These are phyloP conservation scores for Elsinoe ampelina DNA, from an alignment of 2,329 filamentous ascomycete genomes.

Conservation along the genomic window DNA sequence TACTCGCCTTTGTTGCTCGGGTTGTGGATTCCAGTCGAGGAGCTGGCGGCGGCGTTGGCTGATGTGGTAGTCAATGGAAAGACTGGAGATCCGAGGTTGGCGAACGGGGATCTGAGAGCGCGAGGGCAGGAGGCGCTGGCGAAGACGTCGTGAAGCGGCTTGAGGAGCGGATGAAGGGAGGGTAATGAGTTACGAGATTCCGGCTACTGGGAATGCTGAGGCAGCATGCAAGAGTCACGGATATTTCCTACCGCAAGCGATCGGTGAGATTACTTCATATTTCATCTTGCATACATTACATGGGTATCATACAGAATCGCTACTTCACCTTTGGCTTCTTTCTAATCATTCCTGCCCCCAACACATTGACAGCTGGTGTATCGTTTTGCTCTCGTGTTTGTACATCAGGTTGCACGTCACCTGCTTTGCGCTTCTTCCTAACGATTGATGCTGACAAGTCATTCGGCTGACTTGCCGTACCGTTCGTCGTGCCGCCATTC, in stretches of 20 bases:
- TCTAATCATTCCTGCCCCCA: constrained; percentile 42
- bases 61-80: constrained; percentile 18
- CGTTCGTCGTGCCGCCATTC: background rate
- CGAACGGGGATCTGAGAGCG: constrained; percentile 18
- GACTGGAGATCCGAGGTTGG: constrained; percentile 16
- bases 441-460: constrained; percentile 29
- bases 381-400: background rate
- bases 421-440: constrained; percentile 43
- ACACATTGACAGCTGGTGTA: constrained; percentile 36
- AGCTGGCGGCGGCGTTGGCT: constrained; percentile 20
- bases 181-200: background rate
- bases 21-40: constrained; percentile 18
- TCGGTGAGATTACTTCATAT: no score
- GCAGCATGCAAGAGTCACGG: no score
- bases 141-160: background rate
- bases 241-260: no score
- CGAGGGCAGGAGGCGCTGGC: constrained; percentile 16
- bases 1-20: constrained; percentile 12
- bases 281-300: no score
- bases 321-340: constrained; percentile 45
- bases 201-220: no score
- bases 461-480: constrained; percentile 18
- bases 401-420: constrained; percentile 14
- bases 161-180: background rate
- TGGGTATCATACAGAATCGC: background rate